These are phyloP conservation scores for Jaltomata sinuosa DNA, from an alignment of 257 asterid genomes.

Conservation along the genomic window DNA sequence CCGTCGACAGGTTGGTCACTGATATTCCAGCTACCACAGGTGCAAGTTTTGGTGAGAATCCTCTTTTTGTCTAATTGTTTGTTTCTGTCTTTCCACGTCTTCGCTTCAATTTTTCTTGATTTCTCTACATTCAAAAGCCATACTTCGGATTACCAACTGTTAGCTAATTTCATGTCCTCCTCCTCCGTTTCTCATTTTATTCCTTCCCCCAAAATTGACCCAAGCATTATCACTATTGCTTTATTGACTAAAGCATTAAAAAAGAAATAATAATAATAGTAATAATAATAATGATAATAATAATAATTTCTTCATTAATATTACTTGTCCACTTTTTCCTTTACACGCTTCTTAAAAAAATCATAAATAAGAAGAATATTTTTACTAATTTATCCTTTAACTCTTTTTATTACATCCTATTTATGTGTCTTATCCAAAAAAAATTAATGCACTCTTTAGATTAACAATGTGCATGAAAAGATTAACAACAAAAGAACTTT, in stretches of 20 bases:
- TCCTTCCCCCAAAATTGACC: not conserved
- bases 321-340: too few relatives aligned
- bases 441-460: not conserved
- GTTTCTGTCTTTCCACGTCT: not conserved
- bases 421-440: too few relatives aligned
- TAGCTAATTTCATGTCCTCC: too few relatives aligned
- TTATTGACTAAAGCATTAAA: not conserved
- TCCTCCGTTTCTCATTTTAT: not conserved
- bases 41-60: conserved; percentile 42
- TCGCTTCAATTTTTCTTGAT: not conserved
- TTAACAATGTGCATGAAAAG: not conserved
- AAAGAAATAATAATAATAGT: too few relatives aligned
- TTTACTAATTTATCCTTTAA: too few relatives aligned
- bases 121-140: too few relatives aligned
- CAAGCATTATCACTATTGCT: not conserved
- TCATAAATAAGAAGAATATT: too few relatives aligned
- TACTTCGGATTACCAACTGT: not conserved
- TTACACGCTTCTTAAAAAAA: too few relatives aligned
- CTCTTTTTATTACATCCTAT: not conserved
- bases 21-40: conserved; percentile 79
- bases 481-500: too few relatives aligned
- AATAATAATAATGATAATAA: too few relatives aligned
- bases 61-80: not conserved
- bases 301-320: too few relatives aligned
- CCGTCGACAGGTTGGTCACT: conserved; percentile 85